Evolutionary conservation across 495 filamentous ascomycete species (phyloP).

Genomic region (Aspergillus mulundensis): DNA sequence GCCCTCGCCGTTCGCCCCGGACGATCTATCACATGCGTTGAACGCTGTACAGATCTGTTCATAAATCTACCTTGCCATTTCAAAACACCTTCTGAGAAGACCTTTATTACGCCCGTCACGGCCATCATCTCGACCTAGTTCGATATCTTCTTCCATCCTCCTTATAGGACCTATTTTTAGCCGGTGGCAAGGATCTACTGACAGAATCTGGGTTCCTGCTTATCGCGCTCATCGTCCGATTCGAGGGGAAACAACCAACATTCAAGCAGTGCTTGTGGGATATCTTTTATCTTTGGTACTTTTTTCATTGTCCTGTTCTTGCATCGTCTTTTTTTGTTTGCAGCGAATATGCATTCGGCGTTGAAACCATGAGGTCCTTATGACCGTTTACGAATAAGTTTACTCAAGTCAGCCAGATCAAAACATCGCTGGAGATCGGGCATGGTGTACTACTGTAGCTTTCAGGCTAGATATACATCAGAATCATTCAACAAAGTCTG

Average conservation of each 20-base stretch:
- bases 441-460: conserved; percentile 7
- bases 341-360: conserved; percentile 35
- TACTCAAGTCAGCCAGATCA: conserved; percentile 1
- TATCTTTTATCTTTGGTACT: conserved; percentile 2
- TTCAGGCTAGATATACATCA: conserved; percentile 5
- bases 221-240: not conserved
- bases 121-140: conserved; percentile 1
- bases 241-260: not conserved
- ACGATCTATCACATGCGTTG: conserved; percentile 43
- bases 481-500: not conserved
- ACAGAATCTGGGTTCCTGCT: not conserved
- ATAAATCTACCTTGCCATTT: conserved; percentile 12
- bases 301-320: not conserved
- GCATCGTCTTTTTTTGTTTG: not conserved
- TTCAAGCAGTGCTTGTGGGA: conserved; percentile 7
- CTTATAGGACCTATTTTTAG: not conserved
- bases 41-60: conserved; percentile 39
- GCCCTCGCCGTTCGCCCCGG: conserved; percentile 34
- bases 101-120: conserved; percentile 6
- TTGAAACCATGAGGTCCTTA: not conserved
- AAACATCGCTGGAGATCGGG: not conserved
- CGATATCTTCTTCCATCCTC: conserved; percentile 2
- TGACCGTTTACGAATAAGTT: conserved; percentile 3
- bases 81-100: conserved; percentile 15
- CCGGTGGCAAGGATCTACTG: not conserved